Evolutionary conservation across 78 protist species (phyloP).

Genomic region (Speleostelium caveatum): DNA sequence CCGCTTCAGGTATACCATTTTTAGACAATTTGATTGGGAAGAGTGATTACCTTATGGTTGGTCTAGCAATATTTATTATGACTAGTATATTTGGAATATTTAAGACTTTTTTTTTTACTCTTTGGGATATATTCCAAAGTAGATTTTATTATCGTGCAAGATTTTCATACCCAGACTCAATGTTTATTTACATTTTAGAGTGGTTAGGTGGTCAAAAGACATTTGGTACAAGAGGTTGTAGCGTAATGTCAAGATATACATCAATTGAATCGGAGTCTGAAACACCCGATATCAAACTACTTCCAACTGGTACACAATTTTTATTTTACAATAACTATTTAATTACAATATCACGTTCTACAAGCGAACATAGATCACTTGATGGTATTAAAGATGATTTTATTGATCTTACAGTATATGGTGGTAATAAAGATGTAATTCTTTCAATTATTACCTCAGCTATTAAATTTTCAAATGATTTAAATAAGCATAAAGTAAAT

Average conservation of each 20-base stretch:
- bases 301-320: conserved; percentile 32
- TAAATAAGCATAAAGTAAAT: conserved; percentile 68
- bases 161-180: conserved; percentile 53
- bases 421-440: conserved; percentile 13
- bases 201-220: conserved; percentile 38
- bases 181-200: conserved; percentile 40
- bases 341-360: background rate
- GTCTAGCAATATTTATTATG: background rate
- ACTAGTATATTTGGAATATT: background rate
- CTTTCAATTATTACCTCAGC: background rate
- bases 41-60: background rate
- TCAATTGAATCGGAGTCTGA: background rate
- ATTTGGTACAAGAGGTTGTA: conserved; percentile 24
- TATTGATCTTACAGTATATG: conserved; percentile 7
- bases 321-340: conserved; percentile 21
- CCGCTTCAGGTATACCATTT: too few relatives aligned
- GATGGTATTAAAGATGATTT: conserved; percentile 55
- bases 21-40: background rate
- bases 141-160: conserved; percentile 46
- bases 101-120: too few relatives aligned
- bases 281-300: background rate
- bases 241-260: conserved; percentile 26
- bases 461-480: too few relatives aligned
- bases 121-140: background rate
- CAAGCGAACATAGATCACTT: background rate